Evolutionary conservation across 257 asterid genomes (phyloP).

Genomic region (Paulownia fortunei): DNA sequence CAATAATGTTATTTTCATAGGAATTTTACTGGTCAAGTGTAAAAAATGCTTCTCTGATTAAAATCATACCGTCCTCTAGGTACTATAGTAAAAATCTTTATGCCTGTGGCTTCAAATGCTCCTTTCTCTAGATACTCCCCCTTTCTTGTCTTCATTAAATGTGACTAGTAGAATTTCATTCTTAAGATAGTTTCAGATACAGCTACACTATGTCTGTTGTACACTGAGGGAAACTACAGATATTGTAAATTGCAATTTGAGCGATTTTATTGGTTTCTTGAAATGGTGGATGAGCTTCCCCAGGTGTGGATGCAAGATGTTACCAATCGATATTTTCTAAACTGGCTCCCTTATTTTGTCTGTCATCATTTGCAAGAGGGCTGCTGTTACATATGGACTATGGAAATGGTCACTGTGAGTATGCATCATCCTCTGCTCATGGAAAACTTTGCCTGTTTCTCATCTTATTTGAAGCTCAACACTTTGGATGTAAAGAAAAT

Average conservation of each 20-base stretch:
- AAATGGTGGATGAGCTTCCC: neutral
- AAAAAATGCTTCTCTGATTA: neutral
- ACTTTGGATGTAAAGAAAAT: neutral
- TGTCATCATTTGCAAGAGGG: neutral
- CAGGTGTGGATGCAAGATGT: neutral
- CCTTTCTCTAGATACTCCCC: neutral
- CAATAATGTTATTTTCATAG: neutral
- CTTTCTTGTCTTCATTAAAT: neutral
- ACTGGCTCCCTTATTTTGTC: too few species aligned
- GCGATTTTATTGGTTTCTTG: neutral
- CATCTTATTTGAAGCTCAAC: neutral
- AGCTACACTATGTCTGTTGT: slow-evolving; percentile 18
- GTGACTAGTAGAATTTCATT: neutral
- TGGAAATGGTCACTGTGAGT: neutral
- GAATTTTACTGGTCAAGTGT: neutral
- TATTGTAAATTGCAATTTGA: slow-evolving; percentile 24
- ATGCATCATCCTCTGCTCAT: neutral
- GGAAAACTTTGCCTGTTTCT: neutral
- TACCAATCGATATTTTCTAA: neutral
- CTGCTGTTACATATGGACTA: neutral
- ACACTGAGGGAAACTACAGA: slow-evolving; percentile 1
- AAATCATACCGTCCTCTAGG: neutral
- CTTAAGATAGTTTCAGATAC: slow-evolving; percentile 13
- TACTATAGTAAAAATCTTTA: neutral
- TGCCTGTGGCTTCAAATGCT: neutral